Percentiles rank a stretch among this genome's conserved stretches.
Conservation (phyloP, 1,284 basidiomycete species). For the Heterobasidion parviporum region DNA sequence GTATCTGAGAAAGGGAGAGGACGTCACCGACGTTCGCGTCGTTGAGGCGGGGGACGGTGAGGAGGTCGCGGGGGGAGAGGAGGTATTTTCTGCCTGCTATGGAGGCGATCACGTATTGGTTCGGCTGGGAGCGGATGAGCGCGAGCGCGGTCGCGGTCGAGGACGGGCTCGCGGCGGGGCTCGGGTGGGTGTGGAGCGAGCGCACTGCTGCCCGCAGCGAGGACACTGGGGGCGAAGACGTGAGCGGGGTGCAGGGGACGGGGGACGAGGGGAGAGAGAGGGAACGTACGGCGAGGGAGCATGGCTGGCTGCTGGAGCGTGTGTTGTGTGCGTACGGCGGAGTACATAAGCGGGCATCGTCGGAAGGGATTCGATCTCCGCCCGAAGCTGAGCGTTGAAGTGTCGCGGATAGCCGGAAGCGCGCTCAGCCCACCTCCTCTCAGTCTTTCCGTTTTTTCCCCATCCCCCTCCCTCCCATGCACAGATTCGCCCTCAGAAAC, state of each 20-base stretch:
- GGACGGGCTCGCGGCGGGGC: constrained; percentile 11
- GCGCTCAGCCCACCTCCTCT: constrained; percentile 17
- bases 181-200: constrained; percentile 21
- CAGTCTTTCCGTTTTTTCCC: constrained; percentile 24
- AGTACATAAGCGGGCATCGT: not conserved
- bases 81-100: constrained; percentile 85
- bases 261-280: not conserved
- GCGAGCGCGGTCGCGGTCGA: constrained; percentile 46
- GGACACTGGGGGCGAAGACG: not conserved
- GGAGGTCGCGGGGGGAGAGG: constrained; percentile 80
- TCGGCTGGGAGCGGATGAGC: constrained; percentile 72
- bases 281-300: constrained; percentile 21
- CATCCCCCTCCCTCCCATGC: constrained; percentile 55
- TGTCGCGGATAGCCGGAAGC: constrained; percentile 10
- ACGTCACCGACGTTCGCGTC: constrained; percentile 80
- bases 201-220: constrained; percentile 13
- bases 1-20: constrained; percentile 77
- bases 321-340: no score
- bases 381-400: constrained; percentile 4
- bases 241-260: constrained; percentile 5
- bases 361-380: constrained; percentile 3
- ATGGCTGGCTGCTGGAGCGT: constrained; percentile 9
- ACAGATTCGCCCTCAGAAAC: constrained; percentile 83
- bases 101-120: constrained; percentile 87
- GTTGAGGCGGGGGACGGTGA: constrained; percentile 86